Percentiles rank a stretch among this genome's conserved stretches.
Conservation (phyloP, 1,284 basidiomycete genomes). For the Cutaneotrichosporon mucoides region DNA sequence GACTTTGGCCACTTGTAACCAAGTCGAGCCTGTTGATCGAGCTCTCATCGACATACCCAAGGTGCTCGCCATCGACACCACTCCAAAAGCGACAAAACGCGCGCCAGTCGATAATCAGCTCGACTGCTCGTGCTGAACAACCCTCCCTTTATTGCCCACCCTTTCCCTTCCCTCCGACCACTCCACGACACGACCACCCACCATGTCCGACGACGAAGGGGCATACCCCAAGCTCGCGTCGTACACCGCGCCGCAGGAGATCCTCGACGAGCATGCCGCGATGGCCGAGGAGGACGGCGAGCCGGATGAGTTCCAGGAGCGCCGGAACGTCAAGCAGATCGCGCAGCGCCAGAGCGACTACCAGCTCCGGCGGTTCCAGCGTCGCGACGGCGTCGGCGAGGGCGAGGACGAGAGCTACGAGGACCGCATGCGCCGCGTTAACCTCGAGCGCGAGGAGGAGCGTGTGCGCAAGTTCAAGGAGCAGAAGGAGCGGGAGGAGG, state of each 20-base stretch:
- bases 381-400: slow-evolving; percentile 53
- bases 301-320: slow-evolving; percentile 89
- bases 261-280: slow-evolving; percentile 89
- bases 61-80: too few relatives aligned
- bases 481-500: slow-evolving; percentile 70
- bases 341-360: slow-evolving; percentile 92
- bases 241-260: slow-evolving; percentile 87
- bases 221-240: slow-evolving; percentile 64
- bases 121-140: too few relatives aligned
- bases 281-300: slow-evolving; percentile 87
- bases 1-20: too few relatives aligned
- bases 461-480: slow-evolving; percentile 81
- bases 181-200: not conserved
- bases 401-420: slow-evolving; percentile 82
- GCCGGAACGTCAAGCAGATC: slow-evolving; percentile 87
- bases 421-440: slow-evolving; percentile 89
- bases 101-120: too few relatives aligned
- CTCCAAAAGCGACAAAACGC: too few relatives aligned
- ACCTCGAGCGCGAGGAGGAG: slow-evolving; percentile 89
- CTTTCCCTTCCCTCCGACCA: not conserved
- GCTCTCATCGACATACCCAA: too few relatives aligned
- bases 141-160: too few relatives aligned
- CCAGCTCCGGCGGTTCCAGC: slow-evolving; percentile 84
- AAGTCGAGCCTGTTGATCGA: too few relatives aligned
- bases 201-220: slow-evolving; percentile 17